Evolutionary conservation across 148 eudicot species (phyloP), one percentile per base, ranked within the genome.

Genomic region (Rhododendron kiyosumense): DNA sequence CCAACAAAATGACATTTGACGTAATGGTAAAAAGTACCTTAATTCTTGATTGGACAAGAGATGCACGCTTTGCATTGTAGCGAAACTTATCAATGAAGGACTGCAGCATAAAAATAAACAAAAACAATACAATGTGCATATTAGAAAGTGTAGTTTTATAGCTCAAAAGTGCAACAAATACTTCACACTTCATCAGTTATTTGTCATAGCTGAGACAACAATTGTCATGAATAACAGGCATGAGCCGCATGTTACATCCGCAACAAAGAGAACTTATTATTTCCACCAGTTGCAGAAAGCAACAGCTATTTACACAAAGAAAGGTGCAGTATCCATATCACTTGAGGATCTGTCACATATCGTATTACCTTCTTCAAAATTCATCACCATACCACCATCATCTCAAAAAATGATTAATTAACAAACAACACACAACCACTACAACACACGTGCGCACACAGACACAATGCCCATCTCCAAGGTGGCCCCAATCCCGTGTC

Each of bases 61-160:
- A 96, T 54, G 99, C 99, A 86, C 99, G 98, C 94, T 97, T 97
- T 69, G 99, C 99, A 89, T 97, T 97, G 91, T 93, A 97, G 71
- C 99, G 96, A 78, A 97, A 97, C 88, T 97, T 97, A 85, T 97
- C 98, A 63, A 97, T 97, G 79, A 97, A 97, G 77, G 90, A 43
- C 99, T 97, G 99, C 93, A 94, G 85, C 76, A 89, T 84, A 69
- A 32, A 30, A 67, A 59, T 22, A 45, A 20, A 36, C n/a, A 30
- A 48, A 67, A 13, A 65, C 79, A 54, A 67, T 43, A 8, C 73
- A 45, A 12, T 30, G 34, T 59, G 83, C 76, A 86, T 61, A 63
- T 59, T 30, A 85, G 54, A 43, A 85, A 84, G 48, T 36, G 36
- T 20, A 18, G 54, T 43, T 11, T 38, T n/a, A 61, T 22, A 48